Evolutionary conservation across 73 alveolate species (phyloP).

Genomic region (Paramecium biaurelia): DNA sequence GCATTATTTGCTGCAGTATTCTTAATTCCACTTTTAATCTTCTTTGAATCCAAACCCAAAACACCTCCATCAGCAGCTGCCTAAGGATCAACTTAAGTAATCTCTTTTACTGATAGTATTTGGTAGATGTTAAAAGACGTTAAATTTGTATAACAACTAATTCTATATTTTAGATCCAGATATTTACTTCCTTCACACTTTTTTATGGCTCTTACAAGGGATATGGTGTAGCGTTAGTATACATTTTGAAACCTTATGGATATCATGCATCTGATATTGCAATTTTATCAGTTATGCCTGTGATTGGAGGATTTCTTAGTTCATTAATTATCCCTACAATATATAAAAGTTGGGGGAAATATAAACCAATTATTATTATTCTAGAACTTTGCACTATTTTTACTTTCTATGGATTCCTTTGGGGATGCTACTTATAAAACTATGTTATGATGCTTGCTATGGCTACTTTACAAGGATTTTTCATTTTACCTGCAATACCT

Average conservation of each 20-base stretch:
- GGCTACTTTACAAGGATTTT: slow-evolving; percentile 20
- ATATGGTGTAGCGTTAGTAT: slow-evolving; percentile 35
- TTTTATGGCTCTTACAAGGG: slow-evolving; percentile 44
- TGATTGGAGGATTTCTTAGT: slow-evolving; percentile 38
- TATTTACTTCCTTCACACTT: not conserved
- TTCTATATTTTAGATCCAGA: not conserved
- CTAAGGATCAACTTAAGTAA: not conserved
- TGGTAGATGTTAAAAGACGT: not conserved
- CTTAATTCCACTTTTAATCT: not conserved
- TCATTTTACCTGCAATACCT: slow-evolving; percentile 33
- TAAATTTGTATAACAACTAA: not conserved
- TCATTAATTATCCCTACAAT: slow-evolving; percentile 13
- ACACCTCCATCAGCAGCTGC: slow-evolving; percentile 16
- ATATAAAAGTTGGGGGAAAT: slow-evolving; percentile 18
- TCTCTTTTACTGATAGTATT: slow-evolving; percentile 3
- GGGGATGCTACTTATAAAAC: slow-evolving; percentile 1
- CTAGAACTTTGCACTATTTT: not conserved
- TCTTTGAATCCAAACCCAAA: slow-evolving; percentile 5
- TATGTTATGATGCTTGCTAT: not conserved
- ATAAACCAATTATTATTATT: not conserved
- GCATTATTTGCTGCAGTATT: slow-evolving; percentile 9
- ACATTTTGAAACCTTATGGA: not conserved
- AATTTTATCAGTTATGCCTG: slow-evolving; percentile 11
- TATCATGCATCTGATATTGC: slow-evolving; percentile 20
- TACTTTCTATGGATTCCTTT: not conserved